phyloP scores from a whole-genome alignment of 768 basidiomycete species.

The Amylocystis lapponica region DNA sequence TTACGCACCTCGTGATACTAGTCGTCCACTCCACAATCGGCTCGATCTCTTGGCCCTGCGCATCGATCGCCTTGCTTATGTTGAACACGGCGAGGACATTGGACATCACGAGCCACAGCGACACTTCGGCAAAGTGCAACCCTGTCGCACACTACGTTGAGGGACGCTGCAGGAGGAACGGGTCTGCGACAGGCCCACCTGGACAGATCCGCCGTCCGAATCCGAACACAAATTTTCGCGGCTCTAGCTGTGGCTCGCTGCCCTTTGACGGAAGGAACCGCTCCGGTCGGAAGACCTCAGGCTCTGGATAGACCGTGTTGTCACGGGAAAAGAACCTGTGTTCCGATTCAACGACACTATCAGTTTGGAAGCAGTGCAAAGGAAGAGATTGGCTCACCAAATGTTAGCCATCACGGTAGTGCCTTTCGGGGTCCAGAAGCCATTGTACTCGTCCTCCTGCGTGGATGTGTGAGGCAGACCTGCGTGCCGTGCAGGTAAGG shows the following conservation, averaged over 20 bases:
- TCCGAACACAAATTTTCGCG: constrained; percentile 6
- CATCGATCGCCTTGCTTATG: constrained; percentile 37
- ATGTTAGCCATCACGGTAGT: constrained; percentile 11
- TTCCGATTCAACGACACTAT: no score
- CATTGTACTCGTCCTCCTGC: constrained; percentile 14
- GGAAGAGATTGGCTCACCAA: constrained; percentile 10
- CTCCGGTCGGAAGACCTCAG: constrained; percentile 43
- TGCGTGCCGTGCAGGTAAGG: background rate
- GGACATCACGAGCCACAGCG: constrained; percentile 40
- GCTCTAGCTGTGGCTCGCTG: constrained; percentile 5
- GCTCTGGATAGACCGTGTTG: constrained; percentile 40
- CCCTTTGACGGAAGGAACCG: constrained; percentile 26
- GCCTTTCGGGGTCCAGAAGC: constrained; percentile 15
- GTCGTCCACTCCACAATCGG: constrained; percentile 19
- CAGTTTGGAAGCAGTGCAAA: background rate
- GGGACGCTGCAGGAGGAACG: background rate
- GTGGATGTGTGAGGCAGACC: constrained; percentile 9
- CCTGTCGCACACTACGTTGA: constrained; percentile 43
- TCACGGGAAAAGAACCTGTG: constrained; percentile 35
- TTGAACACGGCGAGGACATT: constrained; percentile 40
- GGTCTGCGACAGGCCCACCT: background rate
- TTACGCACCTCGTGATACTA: constrained; percentile 14
- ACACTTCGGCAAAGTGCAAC: constrained; percentile 42
- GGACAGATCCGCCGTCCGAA: constrained; percentile 6
- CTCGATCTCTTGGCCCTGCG: constrained; percentile 35